phyloP scores from a whole-genome alignment of 768 basidiomycete species.

The Daedaleopsis nitida region DNA sequence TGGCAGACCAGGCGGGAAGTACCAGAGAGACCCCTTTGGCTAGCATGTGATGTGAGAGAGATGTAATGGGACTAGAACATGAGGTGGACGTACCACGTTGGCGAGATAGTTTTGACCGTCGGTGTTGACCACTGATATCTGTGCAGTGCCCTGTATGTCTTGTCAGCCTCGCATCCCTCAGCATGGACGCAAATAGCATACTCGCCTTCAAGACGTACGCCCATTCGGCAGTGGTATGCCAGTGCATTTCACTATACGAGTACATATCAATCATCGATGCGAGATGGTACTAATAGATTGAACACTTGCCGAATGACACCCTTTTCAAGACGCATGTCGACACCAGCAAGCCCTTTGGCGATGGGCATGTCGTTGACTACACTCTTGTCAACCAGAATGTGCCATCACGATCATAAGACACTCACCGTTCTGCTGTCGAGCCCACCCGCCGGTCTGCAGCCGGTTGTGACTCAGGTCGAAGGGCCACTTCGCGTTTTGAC shows the following conservation, averaged over 20 bases:
- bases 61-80: not conserved
- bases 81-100: conserved; percentile 28
- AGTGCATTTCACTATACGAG: conserved; percentile 31
- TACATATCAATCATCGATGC: not conserved
- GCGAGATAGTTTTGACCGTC: conserved; percentile 51
- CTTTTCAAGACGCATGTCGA: conserved; percentile 34
- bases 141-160: conserved; percentile 21
- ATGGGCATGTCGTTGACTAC: conserved; percentile 51
- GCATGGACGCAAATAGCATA: not conserved
- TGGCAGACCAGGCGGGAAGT: conserved; percentile 40
- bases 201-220: conserved; percentile 31
- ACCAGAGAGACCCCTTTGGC: conserved; percentile 35
- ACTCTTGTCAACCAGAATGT: not conserved
- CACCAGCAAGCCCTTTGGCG: conserved; percentile 42
- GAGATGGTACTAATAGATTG: not conserved
- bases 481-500: conserved; percentile 58
- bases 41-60: not conserved
- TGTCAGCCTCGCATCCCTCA: not conserved
- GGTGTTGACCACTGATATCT: conserved; percentile 49
- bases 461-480: conserved; percentile 57
- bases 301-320: conserved; percentile 30
- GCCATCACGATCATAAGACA: not conserved
- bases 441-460: conserved; percentile 62
- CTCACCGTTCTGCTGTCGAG: conserved; percentile 55
- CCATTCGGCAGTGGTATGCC: conserved; percentile 36